Conservation (phyloP, 2,329 filamentous ascomycete species). For the Diaporthe nobilis region DNA sequence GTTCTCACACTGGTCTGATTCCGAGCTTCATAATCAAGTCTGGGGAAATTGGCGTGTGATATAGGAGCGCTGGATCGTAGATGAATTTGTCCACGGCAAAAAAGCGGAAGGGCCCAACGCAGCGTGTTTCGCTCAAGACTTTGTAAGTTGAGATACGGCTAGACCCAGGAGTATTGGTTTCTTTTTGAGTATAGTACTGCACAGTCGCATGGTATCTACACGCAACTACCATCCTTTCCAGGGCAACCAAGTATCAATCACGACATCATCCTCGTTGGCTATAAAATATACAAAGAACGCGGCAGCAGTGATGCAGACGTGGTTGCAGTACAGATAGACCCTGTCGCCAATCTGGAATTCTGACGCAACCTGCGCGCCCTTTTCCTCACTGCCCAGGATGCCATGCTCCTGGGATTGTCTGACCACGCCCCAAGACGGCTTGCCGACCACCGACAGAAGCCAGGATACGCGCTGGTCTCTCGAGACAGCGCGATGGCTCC, state of each 20-base stretch:
- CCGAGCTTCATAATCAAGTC: no score
- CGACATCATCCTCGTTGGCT: background rate
- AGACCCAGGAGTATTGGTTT: background rate
- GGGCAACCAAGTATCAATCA: background rate
- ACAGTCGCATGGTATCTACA: background rate
- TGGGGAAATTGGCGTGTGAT: no score
- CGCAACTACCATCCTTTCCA: background rate
- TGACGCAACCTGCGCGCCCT: rapidly evolving
- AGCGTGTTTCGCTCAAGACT: no score
- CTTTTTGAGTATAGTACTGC: background rate
- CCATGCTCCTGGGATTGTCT: background rate
- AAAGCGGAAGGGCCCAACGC: no score
- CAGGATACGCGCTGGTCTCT: background rate
- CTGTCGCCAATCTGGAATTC: background rate
- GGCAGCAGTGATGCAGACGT: background rate
- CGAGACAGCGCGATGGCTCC: background rate
- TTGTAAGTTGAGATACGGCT: background rate
- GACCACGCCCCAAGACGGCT: background rate
- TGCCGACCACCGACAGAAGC: background rate
- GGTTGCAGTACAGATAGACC: background rate
- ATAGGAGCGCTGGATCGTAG: no score
- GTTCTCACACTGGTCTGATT: no score
- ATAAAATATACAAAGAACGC: background rate
- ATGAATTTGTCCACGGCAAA: no score
- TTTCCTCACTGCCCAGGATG: background rate